Base-by-base conservation (phyloP, 1,284 basidiomycete species). In the Ganoderma sinense region DNA sequence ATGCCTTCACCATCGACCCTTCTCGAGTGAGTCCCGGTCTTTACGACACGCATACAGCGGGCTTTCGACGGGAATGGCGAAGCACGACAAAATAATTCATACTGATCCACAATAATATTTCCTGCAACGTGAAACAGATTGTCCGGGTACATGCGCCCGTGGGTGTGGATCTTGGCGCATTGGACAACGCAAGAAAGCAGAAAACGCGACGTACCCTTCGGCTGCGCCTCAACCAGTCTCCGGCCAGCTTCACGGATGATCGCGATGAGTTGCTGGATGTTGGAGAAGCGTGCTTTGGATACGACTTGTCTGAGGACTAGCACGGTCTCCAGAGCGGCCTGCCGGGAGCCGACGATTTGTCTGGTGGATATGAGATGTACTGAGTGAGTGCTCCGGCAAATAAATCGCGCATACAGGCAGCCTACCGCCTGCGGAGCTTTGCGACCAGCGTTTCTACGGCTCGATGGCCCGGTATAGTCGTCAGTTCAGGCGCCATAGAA, bases 301-400 rank as follows among this genome's bases (percentile, higher is more conserved):
- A 99, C 92, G 68, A 99, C 94, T 77, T 96, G 94, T 58, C 96
- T 91, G 40, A 99, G 85, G 20, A 97, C 90, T 36, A 94, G 87
- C 2, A 97, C 88, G 0, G 97, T 98, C 77, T 98, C 96, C 14
- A 97, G 83, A 0, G 97, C 96, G 4, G 97, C 91, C 71, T 92
- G 89, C 69, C 94, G 88, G 33, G 96, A 97, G 60, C 96, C 96
- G 70, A 96, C 89, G 56, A 97, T 87, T 82, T 97, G 95, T 74
- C 96, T 96, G 53, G 0, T 58, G 0, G 7, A 16, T 14, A 0
- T n/a, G 10, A 23, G 5, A 10, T 20, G n/a, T 59, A 18, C 20
- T 4, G 26, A 4, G 14, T 60, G 55, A 58, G 31, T 13, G 2
- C 18, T 31, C 31, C 4, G 29, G 33, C 14, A 60, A 31, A 66